A percentile compares a stretch with the other conserved stretches of the same genome.
These are phyloP conservation scores for Phytopythium kandeliae DNA, from an alignment of 352 stramenopile genomes.

Conservation along the genomic window DNA sequence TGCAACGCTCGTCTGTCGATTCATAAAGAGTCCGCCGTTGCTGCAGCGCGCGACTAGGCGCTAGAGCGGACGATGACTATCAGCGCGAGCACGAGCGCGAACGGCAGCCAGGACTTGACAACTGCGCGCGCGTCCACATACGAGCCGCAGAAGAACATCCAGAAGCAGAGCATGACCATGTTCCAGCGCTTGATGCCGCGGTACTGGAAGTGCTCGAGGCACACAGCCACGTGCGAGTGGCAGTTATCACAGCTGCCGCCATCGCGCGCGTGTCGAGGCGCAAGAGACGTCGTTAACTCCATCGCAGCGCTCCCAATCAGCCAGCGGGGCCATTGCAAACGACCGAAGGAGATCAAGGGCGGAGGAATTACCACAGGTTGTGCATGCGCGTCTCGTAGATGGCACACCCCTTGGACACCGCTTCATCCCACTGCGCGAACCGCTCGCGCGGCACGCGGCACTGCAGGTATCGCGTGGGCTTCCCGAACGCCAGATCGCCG, in stretches of 20 bases:
- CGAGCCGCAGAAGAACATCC: slow-evolving; percentile 65
- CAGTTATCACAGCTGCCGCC: slow-evolving; percentile 91
- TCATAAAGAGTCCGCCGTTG: too few relatives aligned
- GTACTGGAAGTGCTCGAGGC: slow-evolving; percentile 57
- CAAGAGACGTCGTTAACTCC: background rate
- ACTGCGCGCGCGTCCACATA: slow-evolving; percentile 39
- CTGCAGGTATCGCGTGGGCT: slow-evolving; percentile 87
- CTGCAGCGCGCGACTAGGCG: slow-evolving; percentile 5
- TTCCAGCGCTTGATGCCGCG: slow-evolving; percentile 56
- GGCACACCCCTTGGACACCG: slow-evolving; percentile 80
- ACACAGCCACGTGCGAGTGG: slow-evolving; percentile 93
- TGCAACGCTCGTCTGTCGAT: background rate
- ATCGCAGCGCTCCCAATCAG: background rate
- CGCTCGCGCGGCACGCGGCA: slow-evolving; percentile 38
- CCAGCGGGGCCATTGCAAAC: too few relatives aligned
- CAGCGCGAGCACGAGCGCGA: slow-evolving; percentile 21
- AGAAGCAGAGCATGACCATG: slow-evolving; percentile 81
- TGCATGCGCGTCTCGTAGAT: slow-evolving; percentile 95
- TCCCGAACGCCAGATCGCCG: slow-evolving; percentile 86
- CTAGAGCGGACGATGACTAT: slow-evolving; percentile 20
- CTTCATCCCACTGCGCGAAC: slow-evolving; percentile 86
- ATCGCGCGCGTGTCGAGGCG: background rate
- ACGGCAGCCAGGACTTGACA: slow-evolving; percentile 36
- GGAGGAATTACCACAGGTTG: slow-evolving; percentile 80
- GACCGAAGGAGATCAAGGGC: too few relatives aligned